Evolutionary conservation across 352 stramenopile species (phyloP), one percentile per base, ranked within the genome.

Genomic region (Phytophthora quininea): DNA sequence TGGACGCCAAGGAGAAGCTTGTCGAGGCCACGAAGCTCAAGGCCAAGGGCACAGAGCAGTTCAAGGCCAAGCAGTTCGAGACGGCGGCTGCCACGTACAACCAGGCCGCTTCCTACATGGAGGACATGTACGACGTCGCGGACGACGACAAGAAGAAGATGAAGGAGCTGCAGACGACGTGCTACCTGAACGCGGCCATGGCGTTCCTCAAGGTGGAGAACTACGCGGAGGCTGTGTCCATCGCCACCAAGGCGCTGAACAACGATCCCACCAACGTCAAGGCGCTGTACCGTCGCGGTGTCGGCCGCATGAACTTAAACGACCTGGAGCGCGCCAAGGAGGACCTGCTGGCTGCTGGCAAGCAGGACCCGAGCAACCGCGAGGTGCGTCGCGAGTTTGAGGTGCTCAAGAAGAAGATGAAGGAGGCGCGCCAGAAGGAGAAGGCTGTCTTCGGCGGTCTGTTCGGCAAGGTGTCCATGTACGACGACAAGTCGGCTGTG

Each of bases 391-490:
- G 84, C 29, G 86, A 91, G 54, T 71, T 96, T 6, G 86, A 87
- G 12, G 65, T 76, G 51, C 77, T 96, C 31, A 96, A 96, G 81
- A 74, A 85, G 67, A 92, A 91, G 69, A 79, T 95, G 72, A 95
- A 95, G 40, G 88, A 97, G 4, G 90, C 91, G 0, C 98, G 98
- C 59, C 80, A 96, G 59, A 98, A 98, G 67, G 96, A 99, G 77
- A 99, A 99, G 79, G 87, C 79, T 19, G 87, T 97, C 8, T 99
- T 98, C 76, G 97, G 97, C 32, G 96, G 95, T 8, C 76, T 99
- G 9, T 99, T 99, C 63, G 86, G 84, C 69, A 99, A 99, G 73
- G 92, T 97, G 27, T 96, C 82, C 53, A 98, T 99, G 78, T 99
- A 99, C 73, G 87, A 98, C 65, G 98, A 99, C 73, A 99, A 99